Percentiles rank a stretch among this genome's conserved stretches.
Conservation (phyloP, 2,329 filamentous ascomycete species). For the Neophaeococcomyces mojaviensis region DNA sequence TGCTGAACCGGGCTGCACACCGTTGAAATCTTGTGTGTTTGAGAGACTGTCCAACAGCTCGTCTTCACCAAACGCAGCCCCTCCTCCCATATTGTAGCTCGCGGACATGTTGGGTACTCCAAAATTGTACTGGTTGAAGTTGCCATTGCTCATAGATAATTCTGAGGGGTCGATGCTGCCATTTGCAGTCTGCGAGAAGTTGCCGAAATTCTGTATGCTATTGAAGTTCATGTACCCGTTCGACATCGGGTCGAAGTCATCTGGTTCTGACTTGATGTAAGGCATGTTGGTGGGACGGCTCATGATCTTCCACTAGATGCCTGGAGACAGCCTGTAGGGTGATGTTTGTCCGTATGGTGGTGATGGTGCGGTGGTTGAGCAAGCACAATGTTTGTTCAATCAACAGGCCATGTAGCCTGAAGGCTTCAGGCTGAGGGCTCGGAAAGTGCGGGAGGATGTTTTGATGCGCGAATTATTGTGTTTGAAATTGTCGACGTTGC, state of each 20-base stretch:
- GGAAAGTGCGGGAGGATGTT: slow-evolving; percentile 1
- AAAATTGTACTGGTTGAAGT: slow-evolving; percentile 49
- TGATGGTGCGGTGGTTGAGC: background rate
- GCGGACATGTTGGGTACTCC: slow-evolving; percentile 58
- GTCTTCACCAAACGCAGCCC: slow-evolving; percentile 70
- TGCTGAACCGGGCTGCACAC: slow-evolving; percentile 34
- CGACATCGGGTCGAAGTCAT: slow-evolving; percentile 53
- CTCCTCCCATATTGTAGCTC: slow-evolving; percentile 69
- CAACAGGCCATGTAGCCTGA: slow-evolving; percentile 6
- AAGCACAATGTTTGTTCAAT: slow-evolving; percentile 1
- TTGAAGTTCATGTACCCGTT: slow-evolving; percentile 35
- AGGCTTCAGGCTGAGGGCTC: background rate
- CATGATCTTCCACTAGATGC: background rate
- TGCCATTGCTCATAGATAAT: slow-evolving; percentile 57
- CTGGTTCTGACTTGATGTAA: slow-evolving; percentile 62
- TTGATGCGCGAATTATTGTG: slow-evolving; percentile 1
- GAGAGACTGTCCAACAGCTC: slow-evolving; percentile 71
- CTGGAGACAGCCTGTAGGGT: background rate
- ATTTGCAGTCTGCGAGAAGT: slow-evolving; percentile 41
- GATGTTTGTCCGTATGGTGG: background rate
- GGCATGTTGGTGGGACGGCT: slow-evolving; percentile 43
- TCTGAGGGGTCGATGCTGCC: slow-evolving; percentile 76
- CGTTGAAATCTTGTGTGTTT: slow-evolving; percentile 14
- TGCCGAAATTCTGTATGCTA: slow-evolving; percentile 31
- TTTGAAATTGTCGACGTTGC: background rate